Evolutionary conservation across 257 asterid species (phyloP).

Genomic region (Verbascum thapsus): DNA sequence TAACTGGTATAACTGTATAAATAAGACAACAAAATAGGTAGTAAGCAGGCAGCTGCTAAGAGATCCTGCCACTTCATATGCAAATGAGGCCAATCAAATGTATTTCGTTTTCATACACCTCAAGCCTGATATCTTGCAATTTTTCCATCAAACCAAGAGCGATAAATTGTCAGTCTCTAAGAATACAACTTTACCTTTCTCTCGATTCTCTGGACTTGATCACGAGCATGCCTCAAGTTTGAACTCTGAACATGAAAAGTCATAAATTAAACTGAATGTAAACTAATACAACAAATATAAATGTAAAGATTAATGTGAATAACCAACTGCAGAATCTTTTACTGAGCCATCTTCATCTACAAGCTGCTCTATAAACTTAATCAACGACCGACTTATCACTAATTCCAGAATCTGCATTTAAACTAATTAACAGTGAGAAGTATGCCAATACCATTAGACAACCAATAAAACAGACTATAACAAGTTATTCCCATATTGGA

Average conservation of each 20-base stretch:
- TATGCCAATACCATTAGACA: conserved; percentile 20
- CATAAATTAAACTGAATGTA: conserved; percentile 29
- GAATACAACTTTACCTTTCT: conserved; percentile 60
- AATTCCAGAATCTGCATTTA: conserved; percentile 74
- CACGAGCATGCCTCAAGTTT: conserved; percentile 74
- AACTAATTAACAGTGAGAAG: conserved; percentile 25
- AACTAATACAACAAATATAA: conserved; percentile 14
- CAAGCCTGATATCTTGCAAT: conserved; percentile 16
- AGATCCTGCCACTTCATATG: conserved; percentile 22
- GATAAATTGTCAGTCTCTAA: conserved; percentile 1
- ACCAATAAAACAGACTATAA: conserved; percentile 15
- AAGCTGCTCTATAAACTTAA: conserved; percentile 68
- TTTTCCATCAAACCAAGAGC: conserved; percentile 14
- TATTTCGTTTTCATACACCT: conserved; percentile 4
- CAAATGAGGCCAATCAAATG: conserved; percentile 23
- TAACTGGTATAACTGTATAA: conserved; percentile 68
- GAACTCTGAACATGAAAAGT: conserved; percentile 65
- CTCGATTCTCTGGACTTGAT: conserved; percentile 71
- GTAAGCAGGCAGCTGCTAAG: conserved; percentile 22
- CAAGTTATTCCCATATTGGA: conserved; percentile 14
- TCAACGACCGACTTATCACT: conserved; percentile 52
- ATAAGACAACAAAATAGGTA: conserved; percentile 29
- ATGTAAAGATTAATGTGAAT: conserved; percentile 20
- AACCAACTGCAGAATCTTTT: conserved; percentile 92
- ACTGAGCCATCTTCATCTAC: conserved; percentile 94